Conservation (phyloP, 768 basidiomycete genomes). For the Mycena pura region DNA sequence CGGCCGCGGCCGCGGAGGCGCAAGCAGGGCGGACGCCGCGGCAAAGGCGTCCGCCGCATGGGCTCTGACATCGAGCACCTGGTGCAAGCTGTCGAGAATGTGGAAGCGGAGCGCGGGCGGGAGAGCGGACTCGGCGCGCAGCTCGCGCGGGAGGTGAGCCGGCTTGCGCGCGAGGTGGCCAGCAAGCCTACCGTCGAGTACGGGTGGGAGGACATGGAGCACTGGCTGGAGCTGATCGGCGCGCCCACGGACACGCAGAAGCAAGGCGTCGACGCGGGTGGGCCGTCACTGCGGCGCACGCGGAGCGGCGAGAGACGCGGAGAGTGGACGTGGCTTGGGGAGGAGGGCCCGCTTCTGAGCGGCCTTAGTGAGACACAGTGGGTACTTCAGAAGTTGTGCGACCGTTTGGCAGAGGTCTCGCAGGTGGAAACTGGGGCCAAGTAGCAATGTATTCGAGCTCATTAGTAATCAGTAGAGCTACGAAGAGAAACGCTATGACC, state of each 20-base stretch:
- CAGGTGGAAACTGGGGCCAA: slow-evolving; percentile 27
- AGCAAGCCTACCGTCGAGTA: slow-evolving; percentile 37
- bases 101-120: slow-evolving; percentile 34
- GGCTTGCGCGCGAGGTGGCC: slow-evolving; percentile 39
- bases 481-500: too few species aligned
- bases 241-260: slow-evolving; percentile 27
- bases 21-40: background rate
- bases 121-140: slow-evolving; percentile 35
- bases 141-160: slow-evolving; percentile 39
- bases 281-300: background rate
- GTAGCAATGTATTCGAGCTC: slow-evolving; percentile 4
- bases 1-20: slow-evolving; percentile 20
- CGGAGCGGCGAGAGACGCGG: slow-evolving; percentile 22
- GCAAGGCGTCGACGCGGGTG: background rate
- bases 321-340: slow-evolving; percentile 46
- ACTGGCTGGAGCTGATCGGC: slow-evolving; percentile 39
- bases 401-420: slow-evolving; percentile 41
- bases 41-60: slow-evolving; percentile 27
- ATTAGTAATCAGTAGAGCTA: background rate
- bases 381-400: slow-evolving; percentile 43
- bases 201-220: slow-evolving; percentile 45
- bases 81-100: slow-evolving; percentile 43
- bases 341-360: slow-evolving; percentile 49
- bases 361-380: slow-evolving; percentile 44
- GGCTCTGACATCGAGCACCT: slow-evolving; percentile 36